Conservation (phyloP, 1,284 basidiomycete species). For the Sporisorium scitamineum region DNA sequence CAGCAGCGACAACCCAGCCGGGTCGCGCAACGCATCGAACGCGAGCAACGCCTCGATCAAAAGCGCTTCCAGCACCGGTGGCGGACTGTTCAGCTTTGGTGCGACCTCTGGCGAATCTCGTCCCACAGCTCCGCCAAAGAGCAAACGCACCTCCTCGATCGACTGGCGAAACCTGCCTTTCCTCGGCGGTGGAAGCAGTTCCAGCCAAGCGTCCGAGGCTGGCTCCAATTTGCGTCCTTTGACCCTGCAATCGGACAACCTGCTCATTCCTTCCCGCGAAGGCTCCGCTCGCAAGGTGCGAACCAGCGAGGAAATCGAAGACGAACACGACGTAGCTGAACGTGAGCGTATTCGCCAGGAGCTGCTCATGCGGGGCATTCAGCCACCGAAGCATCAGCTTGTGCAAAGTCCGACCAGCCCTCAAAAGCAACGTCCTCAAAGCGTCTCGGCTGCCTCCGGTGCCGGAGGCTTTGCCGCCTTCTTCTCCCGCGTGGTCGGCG, state of each 20-base stretch:
- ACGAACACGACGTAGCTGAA: constrained; percentile 53
- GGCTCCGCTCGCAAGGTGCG: constrained; percentile 43
- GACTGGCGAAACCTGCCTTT: constrained; percentile 54
- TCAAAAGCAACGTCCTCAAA: constrained; percentile 20
- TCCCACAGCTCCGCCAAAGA: constrained; percentile 20
- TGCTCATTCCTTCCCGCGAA: constrained; percentile 31
- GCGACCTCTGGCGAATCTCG: constrained; percentile 6
- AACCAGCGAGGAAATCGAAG: constrained; percentile 55
- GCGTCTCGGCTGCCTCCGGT: constrained; percentile 19
- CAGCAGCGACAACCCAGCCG: constrained; percentile 9
- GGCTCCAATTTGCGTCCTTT: constrained; percentile 77
- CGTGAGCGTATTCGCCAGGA: constrained; percentile 56
- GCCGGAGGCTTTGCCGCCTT: constrained; percentile 57
- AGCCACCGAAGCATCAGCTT: constrained; percentile 58
- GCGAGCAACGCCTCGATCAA: constrained; percentile 14
- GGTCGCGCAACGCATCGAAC: constrained; percentile 21
- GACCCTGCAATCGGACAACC: constrained; percentile 71
- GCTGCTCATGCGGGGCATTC: constrained; percentile 54
- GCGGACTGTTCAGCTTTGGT: constrained; percentile 47
- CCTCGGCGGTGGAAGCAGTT: constrained; percentile 41
- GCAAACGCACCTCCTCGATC: constrained; percentile 43
- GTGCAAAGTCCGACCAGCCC: constrained; percentile 27
- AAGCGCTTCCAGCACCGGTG: constrained; percentile 14
- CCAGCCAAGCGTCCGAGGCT: constrained; percentile 72
- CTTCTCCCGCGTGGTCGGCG: constrained; percentile 57